Percentiles rank a stretch among this genome's conserved stretches.
Conservation (phyloP, 768 basidiomycete species). For the Russula vinacea region DNA sequence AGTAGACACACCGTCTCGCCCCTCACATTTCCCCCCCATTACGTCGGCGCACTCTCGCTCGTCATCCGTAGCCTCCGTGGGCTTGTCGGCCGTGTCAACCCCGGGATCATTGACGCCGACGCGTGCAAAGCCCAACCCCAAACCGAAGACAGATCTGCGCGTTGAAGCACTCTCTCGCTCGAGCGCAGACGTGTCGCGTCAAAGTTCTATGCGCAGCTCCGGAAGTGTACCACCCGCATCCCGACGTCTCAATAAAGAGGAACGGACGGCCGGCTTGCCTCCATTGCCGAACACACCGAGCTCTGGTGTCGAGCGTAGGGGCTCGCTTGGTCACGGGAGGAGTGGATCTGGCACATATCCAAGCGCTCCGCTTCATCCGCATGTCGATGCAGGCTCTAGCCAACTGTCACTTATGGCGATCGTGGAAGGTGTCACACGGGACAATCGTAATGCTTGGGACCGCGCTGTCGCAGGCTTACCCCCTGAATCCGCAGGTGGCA, state of each 20-base stretch:
- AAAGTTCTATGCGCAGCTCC: constrained; percentile 16
- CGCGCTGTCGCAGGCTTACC: constrained; percentile 14
- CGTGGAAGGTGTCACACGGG: constrained; percentile 56
- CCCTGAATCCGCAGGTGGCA: neutral
- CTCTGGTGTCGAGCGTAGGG: neutral
- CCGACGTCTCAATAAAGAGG: neutral
- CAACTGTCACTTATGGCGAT: constrained; percentile 54
- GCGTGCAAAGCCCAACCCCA: constrained; percentile 4
- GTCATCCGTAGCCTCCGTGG: neutral
- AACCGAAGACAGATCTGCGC: constrained; percentile 18
- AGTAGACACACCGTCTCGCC: neutral
- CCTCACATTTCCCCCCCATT: neutral
- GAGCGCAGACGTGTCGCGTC: constrained; percentile 15
- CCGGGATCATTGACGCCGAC: constrained; percentile 1
- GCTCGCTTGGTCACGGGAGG: neutral
- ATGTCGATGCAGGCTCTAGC: constrained; percentile 35
- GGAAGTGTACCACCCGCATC: constrained; percentile 3
- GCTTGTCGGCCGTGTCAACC: neutral
- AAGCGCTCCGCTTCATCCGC: constrained; percentile 10
- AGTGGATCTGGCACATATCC: constrained; percentile 1
- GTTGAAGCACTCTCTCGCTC: constrained; percentile 20
- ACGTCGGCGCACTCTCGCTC: constrained; percentile 12
- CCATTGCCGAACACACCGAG: neutral
- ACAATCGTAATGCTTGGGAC: constrained; percentile 38
- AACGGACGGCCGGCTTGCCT: constrained; percentile 10